Conservation (phyloP, 2,329 filamentous ascomycete species). For the Phaeosphaeria sp. region DNA sequence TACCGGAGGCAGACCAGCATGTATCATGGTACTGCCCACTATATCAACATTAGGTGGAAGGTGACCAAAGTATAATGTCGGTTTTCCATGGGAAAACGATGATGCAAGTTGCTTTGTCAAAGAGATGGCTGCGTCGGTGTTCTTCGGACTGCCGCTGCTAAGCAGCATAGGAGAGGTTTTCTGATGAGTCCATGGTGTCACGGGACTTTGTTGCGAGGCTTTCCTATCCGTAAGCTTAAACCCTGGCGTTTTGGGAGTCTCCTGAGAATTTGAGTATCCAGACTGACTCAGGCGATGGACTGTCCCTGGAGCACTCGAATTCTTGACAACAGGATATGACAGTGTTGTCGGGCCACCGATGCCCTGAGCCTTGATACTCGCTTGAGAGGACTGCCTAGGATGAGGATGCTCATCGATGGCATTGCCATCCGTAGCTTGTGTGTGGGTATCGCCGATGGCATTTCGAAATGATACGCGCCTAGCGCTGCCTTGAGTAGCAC, state of each 20-base stretch:
- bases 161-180: constrained; percentile 28
- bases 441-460: background rate
- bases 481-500: constrained; percentile 9
- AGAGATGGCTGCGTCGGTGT: constrained; percentile 21
- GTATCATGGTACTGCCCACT: constrained; percentile 64
- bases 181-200: constrained; percentile 44
- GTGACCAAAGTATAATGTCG: constrained; percentile 44
- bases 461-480: constrained; percentile 21
- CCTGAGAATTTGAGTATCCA: constrained; percentile 57
- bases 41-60: constrained; percentile 53
- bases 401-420: constrained; percentile 14
- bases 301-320: constrained; percentile 71
- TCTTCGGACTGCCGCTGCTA: constrained; percentile 22
- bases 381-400: constrained; percentile 47
- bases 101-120: constrained; percentile 22
- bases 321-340: constrained; percentile 78
- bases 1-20: constrained; percentile 67
- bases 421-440: background rate
- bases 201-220: constrained; percentile 25
- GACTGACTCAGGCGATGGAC: constrained; percentile 72
- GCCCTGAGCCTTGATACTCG: constrained; percentile 47
- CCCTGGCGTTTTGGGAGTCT: constrained; percentile 36
- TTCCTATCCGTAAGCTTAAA: constrained; percentile 24
- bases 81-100: constrained; percentile 23
- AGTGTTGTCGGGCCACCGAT: constrained; percentile 55